phyloP scores from a whole-genome alignment of 345 rosid genomes.

The Adansonia digitata region DNA sequence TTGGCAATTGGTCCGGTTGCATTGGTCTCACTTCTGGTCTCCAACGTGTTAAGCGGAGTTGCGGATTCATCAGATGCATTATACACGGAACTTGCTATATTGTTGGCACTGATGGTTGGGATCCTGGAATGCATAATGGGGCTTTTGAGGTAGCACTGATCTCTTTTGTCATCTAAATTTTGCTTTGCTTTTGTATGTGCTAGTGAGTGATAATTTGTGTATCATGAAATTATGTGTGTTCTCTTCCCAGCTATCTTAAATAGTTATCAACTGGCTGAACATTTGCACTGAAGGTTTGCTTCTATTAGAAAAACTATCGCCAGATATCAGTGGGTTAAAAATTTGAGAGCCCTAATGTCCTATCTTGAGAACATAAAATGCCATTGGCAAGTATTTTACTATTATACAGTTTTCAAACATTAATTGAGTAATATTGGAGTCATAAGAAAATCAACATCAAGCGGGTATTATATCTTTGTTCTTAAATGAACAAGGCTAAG shows the following conservation, averaged over 20 bases:
- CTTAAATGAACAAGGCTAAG: neutral
- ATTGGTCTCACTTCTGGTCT: constrained; percentile 94
- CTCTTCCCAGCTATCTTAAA: neutral
- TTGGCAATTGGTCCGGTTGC: constrained; percentile 99
- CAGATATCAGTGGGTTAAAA: neutral
- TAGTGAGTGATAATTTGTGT: neutral
- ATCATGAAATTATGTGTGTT: neutral
- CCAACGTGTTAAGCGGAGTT: constrained; percentile 70
- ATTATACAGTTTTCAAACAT: neutral
- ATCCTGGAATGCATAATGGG: constrained; percentile 90
- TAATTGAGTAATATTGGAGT: neutral
- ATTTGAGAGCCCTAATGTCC: neutral
- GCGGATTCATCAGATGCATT: constrained; percentile 61
- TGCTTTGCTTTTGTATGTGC: neutral
- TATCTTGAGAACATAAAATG: neutral
- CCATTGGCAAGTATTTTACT: neutral
- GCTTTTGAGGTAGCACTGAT: constrained; percentile 60
- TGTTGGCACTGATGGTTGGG: constrained; percentile 93
- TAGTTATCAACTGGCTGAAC: neutral
- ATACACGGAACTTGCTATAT: constrained; percentile 86
- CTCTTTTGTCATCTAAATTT: constrained; percentile 6
- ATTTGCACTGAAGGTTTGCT: neutral
- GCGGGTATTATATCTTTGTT: neutral
- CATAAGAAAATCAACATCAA: neutral
- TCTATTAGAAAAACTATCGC: constrained; percentile 3